A percentile compares a stretch with the other conserved stretches of the same genome.
Evolutionary conservation across 805 yeast genomes (phyloP).

Genomic region (Metschnikowia sp.): DNA sequence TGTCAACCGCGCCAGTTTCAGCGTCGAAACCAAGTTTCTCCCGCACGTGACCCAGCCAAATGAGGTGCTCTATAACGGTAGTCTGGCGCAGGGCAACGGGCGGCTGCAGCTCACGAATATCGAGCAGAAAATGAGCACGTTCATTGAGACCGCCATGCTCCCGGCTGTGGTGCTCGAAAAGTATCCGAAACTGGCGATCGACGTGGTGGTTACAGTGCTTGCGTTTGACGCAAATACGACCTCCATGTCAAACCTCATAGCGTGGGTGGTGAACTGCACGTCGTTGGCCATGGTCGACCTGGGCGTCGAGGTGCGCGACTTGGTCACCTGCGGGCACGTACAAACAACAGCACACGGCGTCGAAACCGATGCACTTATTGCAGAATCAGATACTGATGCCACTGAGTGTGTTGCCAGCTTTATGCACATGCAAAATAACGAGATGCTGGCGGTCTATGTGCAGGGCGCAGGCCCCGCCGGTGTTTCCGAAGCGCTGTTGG

Average conservation of each 20-base stretch:
- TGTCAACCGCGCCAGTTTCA: conserved; percentile 59
- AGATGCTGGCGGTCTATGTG: conserved; percentile 59
- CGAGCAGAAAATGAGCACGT: conserved; percentile 50
- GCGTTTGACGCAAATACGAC: conserved; percentile 32
- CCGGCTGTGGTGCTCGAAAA: conserved; percentile 58
- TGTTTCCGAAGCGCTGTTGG: conserved; percentile 22
- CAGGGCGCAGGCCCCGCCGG: conserved; percentile 27
- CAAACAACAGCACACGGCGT: conserved; percentile 7
- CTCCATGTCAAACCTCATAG: conserved; percentile 37
- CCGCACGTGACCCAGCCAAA: conserved; percentile 46
- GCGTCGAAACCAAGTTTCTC: conserved; percentile 56
- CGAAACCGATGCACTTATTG: conserved; percentile 14
- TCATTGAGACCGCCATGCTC: conserved; percentile 48
- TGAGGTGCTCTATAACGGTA: conserved; percentile 26
- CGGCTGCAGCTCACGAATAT: conserved; percentile 33
- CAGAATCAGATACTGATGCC: conserved; percentile 3
- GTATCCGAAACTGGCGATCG: conserved; percentile 90
- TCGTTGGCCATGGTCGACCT: conserved; percentile 81
- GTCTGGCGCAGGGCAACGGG: conserved; percentile 23
- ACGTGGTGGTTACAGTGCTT: conserved; percentile 67
- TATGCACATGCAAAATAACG: conserved; percentile 51
- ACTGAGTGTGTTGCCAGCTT: conserved; percentile 41
- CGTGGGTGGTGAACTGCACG: conserved; percentile 59
- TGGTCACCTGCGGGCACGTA: conserved; percentile 66
- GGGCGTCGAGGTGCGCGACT: conserved; percentile 73